phyloP scores from a whole-genome alignment of 2,329 filamentous ascomycete genomes.

The Catunica adiposa region DNA sequence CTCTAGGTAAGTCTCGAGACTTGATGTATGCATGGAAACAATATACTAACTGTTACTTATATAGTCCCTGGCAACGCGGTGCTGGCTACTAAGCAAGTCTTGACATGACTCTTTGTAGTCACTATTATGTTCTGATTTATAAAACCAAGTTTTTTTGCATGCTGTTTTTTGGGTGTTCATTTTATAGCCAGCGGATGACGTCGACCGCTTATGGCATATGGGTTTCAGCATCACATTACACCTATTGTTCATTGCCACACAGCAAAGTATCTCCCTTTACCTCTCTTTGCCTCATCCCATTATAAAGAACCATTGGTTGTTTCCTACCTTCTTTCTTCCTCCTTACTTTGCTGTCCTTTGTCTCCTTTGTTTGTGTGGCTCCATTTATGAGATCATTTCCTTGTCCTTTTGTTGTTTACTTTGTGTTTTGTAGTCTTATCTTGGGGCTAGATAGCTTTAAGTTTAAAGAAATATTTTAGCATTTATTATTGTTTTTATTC shows the following conservation, averaged over 20 bases:
- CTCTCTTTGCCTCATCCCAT: neutral
- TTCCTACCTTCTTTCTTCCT: too few relatives aligned
- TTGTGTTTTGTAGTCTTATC: too few relatives aligned
- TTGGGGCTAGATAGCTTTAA: too few relatives aligned
- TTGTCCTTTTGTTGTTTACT: too few relatives aligned
- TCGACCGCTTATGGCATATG: neutral
- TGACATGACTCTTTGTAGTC: constrained; percentile 15
- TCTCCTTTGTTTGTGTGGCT: too few relatives aligned
- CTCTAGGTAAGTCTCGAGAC: constrained; percentile 21
- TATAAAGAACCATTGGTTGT: too few relatives aligned
- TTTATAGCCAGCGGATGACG: constrained; percentile 5
- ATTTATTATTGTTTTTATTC: too few relatives aligned
- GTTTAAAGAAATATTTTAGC: too few relatives aligned
- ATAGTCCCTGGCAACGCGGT: constrained; percentile 30
- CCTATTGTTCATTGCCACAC: neutral
- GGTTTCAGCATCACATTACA: neutral
- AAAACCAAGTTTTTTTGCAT: constrained; percentile 13
- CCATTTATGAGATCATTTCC: too few relatives aligned
- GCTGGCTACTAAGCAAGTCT: constrained; percentile 25
- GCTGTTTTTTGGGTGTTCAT: constrained; percentile 1
- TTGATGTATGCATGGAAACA: neutral
- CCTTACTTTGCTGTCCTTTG: too few relatives aligned
- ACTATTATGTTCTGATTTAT: constrained; percentile 6
- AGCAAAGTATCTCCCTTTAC: neutral
- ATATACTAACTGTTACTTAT: constrained; percentile 3